phyloP scores from a whole-genome alignment of 169 alveolate species.

The Perkinsus chesapeaki region DNA sequence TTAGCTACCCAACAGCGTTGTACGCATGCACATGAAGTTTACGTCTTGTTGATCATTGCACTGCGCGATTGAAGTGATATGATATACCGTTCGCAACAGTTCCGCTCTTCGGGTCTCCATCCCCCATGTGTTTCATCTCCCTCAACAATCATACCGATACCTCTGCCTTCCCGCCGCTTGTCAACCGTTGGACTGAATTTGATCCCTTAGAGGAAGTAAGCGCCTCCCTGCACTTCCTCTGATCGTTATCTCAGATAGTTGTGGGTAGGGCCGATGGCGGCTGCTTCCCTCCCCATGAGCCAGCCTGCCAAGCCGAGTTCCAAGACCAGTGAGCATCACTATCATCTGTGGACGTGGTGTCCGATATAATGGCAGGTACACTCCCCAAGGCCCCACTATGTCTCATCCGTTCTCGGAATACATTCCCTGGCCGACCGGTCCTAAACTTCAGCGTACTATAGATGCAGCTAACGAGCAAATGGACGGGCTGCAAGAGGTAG shows the following conservation, averaged over 20 bases:
- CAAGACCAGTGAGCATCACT: constrained; percentile 9
- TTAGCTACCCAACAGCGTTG: no score
- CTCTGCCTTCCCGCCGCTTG: neutral
- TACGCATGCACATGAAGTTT: no score
- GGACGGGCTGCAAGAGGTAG: neutral
- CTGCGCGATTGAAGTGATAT: no score
- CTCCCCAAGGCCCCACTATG: constrained; percentile 6
- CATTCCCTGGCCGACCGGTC: constrained; percentile 18
- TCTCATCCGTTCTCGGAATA: constrained; percentile 10
- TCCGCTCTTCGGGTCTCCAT: no score
- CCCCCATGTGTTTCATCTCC: neutral
- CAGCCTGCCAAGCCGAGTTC: constrained; percentile 12
- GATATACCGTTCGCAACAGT: no score
- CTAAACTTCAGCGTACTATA: neutral
- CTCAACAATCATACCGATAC: neutral
- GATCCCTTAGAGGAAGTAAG: constrained; percentile 12
- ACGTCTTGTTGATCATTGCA: no score
- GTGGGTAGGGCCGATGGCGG: constrained; percentile 5
- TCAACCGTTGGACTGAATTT: constrained; percentile 13
- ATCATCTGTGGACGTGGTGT: neutral
- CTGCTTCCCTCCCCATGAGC: constrained; percentile 17
- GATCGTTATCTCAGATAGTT: neutral
- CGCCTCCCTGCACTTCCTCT: neutral
- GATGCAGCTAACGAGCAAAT: constrained; percentile 5
- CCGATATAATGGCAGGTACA: neutral